A percentile compares a stretch with the other conserved stretches of the same genome.
Conservation (phyloP, 2,329 filamentous ascomycete species). For the Hortaea werneckii region DNA sequence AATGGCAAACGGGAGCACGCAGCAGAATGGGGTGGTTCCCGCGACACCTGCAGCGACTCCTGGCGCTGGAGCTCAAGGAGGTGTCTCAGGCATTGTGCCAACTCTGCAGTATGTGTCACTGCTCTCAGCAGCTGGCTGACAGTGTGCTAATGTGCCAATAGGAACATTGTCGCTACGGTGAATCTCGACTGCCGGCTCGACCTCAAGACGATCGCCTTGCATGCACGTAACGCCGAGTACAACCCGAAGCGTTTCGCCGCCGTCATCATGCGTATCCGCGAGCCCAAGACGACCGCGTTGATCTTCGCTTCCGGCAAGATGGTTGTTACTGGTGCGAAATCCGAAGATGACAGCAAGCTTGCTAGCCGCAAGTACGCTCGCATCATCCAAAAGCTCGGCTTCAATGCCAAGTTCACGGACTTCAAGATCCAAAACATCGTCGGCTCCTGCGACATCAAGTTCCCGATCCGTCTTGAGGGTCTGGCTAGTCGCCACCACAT, state of each 20-base stretch:
- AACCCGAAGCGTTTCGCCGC: conserved; percentile 77
- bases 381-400: conserved; percentile 98
- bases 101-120: conserved; percentile 85
- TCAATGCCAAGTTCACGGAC: conserved; percentile 98
- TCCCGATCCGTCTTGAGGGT: conserved; percentile 93
- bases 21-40: conserved; percentile 62
- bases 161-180: conserved; percentile 98
- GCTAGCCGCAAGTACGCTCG: conserved; percentile 95
- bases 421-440: conserved; percentile 99
- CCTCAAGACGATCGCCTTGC: conserved; percentile 95
- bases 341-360: conserved; percentile 94
- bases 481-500: conserved; percentile 95
- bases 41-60: conserved; percentile 87
- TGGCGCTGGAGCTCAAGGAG: conserved; percentile 54
- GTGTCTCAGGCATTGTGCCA: conserved; percentile 77
- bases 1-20: conserved; percentile 29
- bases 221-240: conserved; percentile 31
- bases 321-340: conserved; percentile 97
- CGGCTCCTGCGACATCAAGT: conserved; percentile 98
- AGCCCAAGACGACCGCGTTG: conserved; percentile 94
- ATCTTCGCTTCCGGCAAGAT: conserved; percentile 99
- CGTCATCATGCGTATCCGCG: conserved; percentile 98
- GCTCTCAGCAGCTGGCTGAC: conserved; percentile 19
- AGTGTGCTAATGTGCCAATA: conserved; percentile 36
- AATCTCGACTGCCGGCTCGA: conserved; percentile 79